Percentiles rank a stretch among this genome's conserved stretches.
These are phyloP conservation scores for Hyphodiscus hymeniophilus DNA, from an alignment of 495 filamentous ascomycete genomes.

Conservation along the genomic window DNA sequence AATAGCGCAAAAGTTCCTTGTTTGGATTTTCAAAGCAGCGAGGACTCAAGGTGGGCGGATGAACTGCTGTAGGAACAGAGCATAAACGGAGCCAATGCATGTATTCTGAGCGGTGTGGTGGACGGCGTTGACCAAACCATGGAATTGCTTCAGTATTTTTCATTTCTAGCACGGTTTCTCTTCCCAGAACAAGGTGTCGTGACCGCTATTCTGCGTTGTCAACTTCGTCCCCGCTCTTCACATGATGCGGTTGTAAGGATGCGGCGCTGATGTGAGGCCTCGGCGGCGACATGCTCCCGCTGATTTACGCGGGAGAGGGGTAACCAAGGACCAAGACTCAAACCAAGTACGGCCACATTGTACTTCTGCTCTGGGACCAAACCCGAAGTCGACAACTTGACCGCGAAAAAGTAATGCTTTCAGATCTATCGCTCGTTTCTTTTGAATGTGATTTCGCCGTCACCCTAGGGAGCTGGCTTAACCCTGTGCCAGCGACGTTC, in stretches of 20 bases:
- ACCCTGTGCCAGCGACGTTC: no score
- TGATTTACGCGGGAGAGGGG: neutral
- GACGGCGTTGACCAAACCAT: neutral
- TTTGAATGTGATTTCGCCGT: no score
- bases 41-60: neutral
- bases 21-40: constrained; percentile 5
- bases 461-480: no score
- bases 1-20: neutral
- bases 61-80: no score
- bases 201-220: constrained; percentile 6
- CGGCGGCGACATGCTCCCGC: neutral
- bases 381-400: neutral
- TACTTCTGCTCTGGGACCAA: neutral
- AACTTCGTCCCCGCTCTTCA: neutral
- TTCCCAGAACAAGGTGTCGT: neutral
- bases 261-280: no score
- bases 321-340: neutral
- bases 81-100: neutral
- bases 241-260: no score
- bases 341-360: no score
- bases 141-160: neutral
- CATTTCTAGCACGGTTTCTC: neutral
- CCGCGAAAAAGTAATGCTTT: neutral
- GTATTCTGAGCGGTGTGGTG: neutral
- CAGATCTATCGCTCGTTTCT: neutral